Evolutionary conservation across 225 moss, liverwort and hornwort genomes (phyloP).

Genomic region (Polytrichum commune): DNA sequence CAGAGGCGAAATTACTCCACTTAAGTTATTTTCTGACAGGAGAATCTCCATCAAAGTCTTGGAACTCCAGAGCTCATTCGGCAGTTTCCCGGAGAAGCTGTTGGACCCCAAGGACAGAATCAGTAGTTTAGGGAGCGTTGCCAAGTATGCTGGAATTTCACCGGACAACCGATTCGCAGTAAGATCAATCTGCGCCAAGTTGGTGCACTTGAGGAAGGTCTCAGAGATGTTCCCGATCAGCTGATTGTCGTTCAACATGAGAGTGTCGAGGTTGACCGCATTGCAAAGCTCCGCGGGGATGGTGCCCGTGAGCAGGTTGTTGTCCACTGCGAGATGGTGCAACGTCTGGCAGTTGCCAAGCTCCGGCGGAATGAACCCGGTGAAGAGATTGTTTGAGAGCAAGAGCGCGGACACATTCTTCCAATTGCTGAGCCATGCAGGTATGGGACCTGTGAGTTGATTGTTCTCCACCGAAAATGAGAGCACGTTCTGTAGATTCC

Average conservation of each 20-base stretch:
- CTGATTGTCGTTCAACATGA: slow-evolving; percentile 14
- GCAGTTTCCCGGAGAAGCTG: slow-evolving; percentile 47
- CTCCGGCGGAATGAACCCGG: slow-evolving; percentile 16
- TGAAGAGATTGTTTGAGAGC: slow-evolving; percentile 30
- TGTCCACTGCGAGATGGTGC: slow-evolving; percentile 11
- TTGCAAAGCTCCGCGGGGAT: slow-evolving; percentile 26
- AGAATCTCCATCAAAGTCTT: slow-evolving; percentile 43
- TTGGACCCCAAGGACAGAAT: slow-evolving; percentile 21
- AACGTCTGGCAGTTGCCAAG: slow-evolving; percentile 14
- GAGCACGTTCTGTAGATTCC: slow-evolving; percentile 32
- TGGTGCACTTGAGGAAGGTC: slow-evolving; percentile 11
- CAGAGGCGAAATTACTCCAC: slow-evolving; percentile 17
- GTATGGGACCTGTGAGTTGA: slow-evolving; percentile 42
- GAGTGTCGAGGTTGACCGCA: slow-evolving; percentile 14
- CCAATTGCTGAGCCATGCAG: slow-evolving; percentile 53
- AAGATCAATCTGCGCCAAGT: slow-evolving; percentile 16
- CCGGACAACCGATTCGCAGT: slow-evolving; percentile 20
- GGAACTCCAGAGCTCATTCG: slow-evolving; percentile 50
- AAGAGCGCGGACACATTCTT: slow-evolving; percentile 29
- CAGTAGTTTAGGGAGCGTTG: slow-evolving; percentile 12
- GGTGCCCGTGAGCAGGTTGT: slow-evolving; percentile 25
- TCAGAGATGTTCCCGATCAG: slow-evolving; percentile 19
- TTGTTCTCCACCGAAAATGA: slow-evolving; percentile 57
- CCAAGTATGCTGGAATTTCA: slow-evolving; percentile 20
- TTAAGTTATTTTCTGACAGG: slow-evolving; percentile 34